Evolutionary conservation across 805 yeast species (phyloP).

Genomic region (Sugiyamaella lignohabitans): DNA sequence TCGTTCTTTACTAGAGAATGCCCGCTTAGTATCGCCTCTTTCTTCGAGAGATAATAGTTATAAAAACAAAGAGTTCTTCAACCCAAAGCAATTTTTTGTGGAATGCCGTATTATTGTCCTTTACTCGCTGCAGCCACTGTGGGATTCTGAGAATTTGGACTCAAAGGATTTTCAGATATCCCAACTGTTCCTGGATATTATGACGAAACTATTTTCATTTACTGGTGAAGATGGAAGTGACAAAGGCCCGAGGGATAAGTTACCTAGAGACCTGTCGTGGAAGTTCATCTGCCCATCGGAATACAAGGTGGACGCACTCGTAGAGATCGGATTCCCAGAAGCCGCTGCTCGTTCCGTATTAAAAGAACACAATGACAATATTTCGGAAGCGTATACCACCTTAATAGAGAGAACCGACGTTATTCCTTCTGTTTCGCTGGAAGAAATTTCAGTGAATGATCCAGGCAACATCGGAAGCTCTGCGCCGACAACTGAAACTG

Average conservation of each 20-base stretch:
- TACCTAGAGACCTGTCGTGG: slow-evolving; percentile 22
- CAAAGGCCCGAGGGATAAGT: slow-evolving; percentile 7
- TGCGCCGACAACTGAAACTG: slow-evolving; percentile 17
- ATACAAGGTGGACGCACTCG: slow-evolving; percentile 20
- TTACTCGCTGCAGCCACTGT: slow-evolving; percentile 13
- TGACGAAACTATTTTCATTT: slow-evolving; percentile 15
- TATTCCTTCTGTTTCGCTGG: slow-evolving; percentile 1
- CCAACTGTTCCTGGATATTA: slow-evolving; percentile 13
- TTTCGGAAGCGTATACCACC: slow-evolving; percentile 7
- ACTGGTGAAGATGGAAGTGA: slow-evolving; percentile 16
- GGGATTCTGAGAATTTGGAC: slow-evolving; percentile 15
- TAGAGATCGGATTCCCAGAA: slow-evolving; percentile 17
- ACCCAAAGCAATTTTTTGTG: slow-evolving; percentile 27
- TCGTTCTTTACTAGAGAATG: slow-evolving; percentile 27
- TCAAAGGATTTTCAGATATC: slow-evolving; percentile 15
- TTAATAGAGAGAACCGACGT: neutral
- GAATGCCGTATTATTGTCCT: slow-evolving; percentile 26
- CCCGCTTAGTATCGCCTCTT: slow-evolving; percentile 20
- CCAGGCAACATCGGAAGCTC: neutral
- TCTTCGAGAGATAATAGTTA: slow-evolving; percentile 21
- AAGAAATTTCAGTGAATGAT: too few species aligned
- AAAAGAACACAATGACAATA: slow-evolving; percentile 9
- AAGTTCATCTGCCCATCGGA: slow-evolving; percentile 24
- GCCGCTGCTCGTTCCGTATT: slow-evolving; percentile 13
- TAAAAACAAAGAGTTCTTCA: slow-evolving; percentile 21